These are phyloP conservation scores for Chrysosporium keratinophilum DNA, from an alignment of 2,329 filamentous ascomycete genomes.

Conservation along the genomic window DNA sequence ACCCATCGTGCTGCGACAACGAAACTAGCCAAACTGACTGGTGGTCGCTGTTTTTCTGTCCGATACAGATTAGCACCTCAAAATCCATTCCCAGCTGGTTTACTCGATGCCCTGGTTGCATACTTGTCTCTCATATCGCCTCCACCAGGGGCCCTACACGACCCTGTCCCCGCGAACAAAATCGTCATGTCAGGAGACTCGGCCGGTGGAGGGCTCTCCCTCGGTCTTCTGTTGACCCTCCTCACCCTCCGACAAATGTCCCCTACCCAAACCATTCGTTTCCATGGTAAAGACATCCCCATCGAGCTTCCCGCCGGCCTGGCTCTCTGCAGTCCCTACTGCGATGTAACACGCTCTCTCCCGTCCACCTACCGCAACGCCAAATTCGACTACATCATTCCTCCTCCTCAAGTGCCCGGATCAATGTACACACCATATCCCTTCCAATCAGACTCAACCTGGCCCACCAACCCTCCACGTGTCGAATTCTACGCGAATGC, in stretches of 20 bases:
- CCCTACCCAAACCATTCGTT: constrained; percentile 24
- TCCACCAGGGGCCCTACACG: constrained; percentile 34
- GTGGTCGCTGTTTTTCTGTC: constrained; percentile 35
- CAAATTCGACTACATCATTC: constrained; percentile 33
- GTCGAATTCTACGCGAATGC: constrained; percentile 36
- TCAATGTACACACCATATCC: constrained; percentile 21
- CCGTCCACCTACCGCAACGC: constrained; percentile 32
- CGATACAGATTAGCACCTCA: constrained; percentile 41
- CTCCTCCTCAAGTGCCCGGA: constrained; percentile 22
- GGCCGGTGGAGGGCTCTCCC: constrained; percentile 36
- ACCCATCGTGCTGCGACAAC: constrained; percentile 32
- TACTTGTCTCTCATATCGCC: constrained; percentile 40
- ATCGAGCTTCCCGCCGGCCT: constrained; percentile 35
- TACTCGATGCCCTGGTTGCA: constrained; percentile 39
- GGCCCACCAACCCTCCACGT: constrained; percentile 35
- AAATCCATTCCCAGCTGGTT: constrained; percentile 38
- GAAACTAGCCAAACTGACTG: constrained; percentile 34
- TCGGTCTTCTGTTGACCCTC: constrained; percentile 35
- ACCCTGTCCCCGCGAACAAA: constrained; percentile 33
- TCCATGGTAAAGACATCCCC: constrained; percentile 33
- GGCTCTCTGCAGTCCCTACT: constrained; percentile 34
- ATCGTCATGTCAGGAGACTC: constrained; percentile 41
- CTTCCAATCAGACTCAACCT: constrained; percentile 29
- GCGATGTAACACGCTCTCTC: constrained; percentile 35
- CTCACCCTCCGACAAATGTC: constrained; percentile 31